phyloP scores from a whole-genome alignment of 768 basidiomycete species.

The Lactarius sp. region DNA sequence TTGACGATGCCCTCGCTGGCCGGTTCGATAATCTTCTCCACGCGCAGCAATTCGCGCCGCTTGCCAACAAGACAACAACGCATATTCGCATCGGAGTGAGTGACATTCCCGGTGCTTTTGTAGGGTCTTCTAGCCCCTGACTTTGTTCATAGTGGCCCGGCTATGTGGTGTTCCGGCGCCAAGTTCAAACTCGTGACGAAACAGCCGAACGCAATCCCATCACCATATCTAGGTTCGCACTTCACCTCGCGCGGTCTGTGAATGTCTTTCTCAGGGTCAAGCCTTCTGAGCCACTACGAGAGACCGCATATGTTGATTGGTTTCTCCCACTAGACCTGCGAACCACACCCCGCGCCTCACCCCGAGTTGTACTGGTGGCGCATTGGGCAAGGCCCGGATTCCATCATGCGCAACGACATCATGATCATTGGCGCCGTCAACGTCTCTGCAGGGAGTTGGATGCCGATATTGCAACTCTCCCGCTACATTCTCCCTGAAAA shows the following conservation, averaged over 20 bases:
- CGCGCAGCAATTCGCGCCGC: background rate
- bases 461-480: conserved; percentile 16
- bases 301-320: background rate
- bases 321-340: background rate
- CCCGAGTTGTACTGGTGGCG: background rate
- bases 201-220: conserved; percentile 2
- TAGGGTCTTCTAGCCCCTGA: background rate
- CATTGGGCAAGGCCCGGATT: background rate
- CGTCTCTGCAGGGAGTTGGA: conserved; percentile 10
- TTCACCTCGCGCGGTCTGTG: conserved; percentile 10
- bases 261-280: conserved; percentile 4
- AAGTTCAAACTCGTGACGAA: background rate
- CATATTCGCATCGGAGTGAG: conserved; percentile 11
- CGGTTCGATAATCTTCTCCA: background rate
- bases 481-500: no score
- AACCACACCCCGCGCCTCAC: background rate
- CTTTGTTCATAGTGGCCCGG: conserved; percentile 6
- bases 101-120: background rate
- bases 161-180: conserved; percentile 4
- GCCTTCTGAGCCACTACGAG: background rate
- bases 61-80: background rate
- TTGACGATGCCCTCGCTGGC: background rate
- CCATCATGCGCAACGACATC: background rate
- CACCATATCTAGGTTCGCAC: background rate
- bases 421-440: conserved; percentile 10